Evolutionary conservation across 352 stramenopile species (phyloP).

Genomic region (Phytophthora nicotianae): DNA sequence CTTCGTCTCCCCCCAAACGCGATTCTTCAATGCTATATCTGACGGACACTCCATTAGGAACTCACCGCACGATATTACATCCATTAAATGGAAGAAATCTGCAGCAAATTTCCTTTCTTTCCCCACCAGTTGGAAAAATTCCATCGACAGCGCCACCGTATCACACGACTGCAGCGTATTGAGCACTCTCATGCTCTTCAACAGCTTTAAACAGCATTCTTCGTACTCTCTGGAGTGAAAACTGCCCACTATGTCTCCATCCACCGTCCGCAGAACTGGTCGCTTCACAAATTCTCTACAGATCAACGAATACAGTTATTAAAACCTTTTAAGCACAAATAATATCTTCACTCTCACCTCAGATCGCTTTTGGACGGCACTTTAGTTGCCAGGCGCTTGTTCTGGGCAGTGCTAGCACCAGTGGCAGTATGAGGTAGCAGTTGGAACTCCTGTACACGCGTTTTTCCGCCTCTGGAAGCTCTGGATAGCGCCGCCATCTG

Average conservation of each 20-base stretch:
- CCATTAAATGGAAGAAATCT: slow-evolving; percentile 50
- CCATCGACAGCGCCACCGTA: slow-evolving; percentile 57
- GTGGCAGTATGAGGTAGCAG: slow-evolving; percentile 31
- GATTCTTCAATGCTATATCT: slow-evolving; percentile 38
- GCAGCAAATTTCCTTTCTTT: slow-evolving; percentile 2
- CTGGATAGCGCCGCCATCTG: slow-evolving; percentile 53
- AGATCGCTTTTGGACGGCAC: slow-evolving; percentile 8
- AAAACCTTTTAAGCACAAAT: not conserved
- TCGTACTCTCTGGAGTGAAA: slow-evolving; percentile 62
- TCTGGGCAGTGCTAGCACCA: slow-evolving; percentile 1
- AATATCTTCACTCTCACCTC: slow-evolving; percentile 22
- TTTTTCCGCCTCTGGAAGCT: slow-evolving; percentile 4
- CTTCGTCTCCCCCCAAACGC: slow-evolving; percentile 57
- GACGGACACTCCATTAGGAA: slow-evolving; percentile 56
- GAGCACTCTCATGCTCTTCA: slow-evolving; percentile 49
- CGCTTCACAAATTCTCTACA: slow-evolving; percentile 64
- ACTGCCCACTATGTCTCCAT: slow-evolving; percentile 56
- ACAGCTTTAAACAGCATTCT: slow-evolving; percentile 40
- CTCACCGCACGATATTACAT: slow-evolving; percentile 52
- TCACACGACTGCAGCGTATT: slow-evolving; percentile 79
- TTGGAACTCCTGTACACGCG: slow-evolving; percentile 57
- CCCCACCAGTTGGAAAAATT: slow-evolving; percentile 29
- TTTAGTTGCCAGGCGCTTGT: slow-evolving; percentile 19
- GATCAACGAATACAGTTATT: slow-evolving; percentile 7
- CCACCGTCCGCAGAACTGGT: slow-evolving; percentile 45